Percentiles rank a stretch among this genome's conserved stretches.
Evolutionary conservation across 768 basidiomycete genomes (phyloP).

Genomic region (Phaffia australis): DNA sequence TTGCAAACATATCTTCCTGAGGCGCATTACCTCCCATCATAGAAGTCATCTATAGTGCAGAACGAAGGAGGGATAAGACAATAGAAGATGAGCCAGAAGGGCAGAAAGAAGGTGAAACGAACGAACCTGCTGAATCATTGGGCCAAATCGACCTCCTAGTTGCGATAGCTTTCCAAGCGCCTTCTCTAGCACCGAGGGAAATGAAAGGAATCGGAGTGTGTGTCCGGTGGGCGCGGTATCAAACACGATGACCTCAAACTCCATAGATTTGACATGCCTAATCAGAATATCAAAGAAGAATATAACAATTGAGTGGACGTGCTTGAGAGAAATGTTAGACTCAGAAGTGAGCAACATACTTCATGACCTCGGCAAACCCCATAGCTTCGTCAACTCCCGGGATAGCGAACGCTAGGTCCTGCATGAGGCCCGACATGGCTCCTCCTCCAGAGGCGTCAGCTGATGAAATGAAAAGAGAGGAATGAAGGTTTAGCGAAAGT

Average conservation of each 20-base stretch:
- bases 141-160: slow-evolving; percentile 88
- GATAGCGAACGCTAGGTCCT: slow-evolving; percentile 96
- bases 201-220: slow-evolving; percentile 95
- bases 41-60: slow-evolving; percentile 60
- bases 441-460: slow-evolving; percentile 34
- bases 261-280: slow-evolving; percentile 99
- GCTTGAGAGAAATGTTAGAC: slow-evolving; percentile 4
- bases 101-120: not conserved
- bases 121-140: slow-evolving; percentile 75
- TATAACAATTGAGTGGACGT: slow-evolving; percentile 16
- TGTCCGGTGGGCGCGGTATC: slow-evolving; percentile 99
- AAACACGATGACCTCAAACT: slow-evolving; percentile 99
- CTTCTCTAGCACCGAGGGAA: slow-evolving; percentile 94
- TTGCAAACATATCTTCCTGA: slow-evolving; percentile 98
- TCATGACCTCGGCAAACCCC: slow-evolving; percentile 99
- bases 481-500: slow-evolving; percentile 5
- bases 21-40: slow-evolving; percentile 72
- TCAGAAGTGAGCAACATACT: slow-evolving; percentile 46
- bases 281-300: not conserved
- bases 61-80: not conserved
- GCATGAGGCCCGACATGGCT: slow-evolving; percentile 99
- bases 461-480: slow-evolving; percentile 44
- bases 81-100: not conserved
- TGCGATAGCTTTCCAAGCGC: slow-evolving; percentile 87
- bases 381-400: slow-evolving; percentile 99